A percentile compares a stretch with the other conserved stretches of the same genome.
These are phyloP conservation scores for Cotoneaster glaucophyllus DNA, from an alignment of 306 rosid species.

Conservation along the genomic window DNA sequence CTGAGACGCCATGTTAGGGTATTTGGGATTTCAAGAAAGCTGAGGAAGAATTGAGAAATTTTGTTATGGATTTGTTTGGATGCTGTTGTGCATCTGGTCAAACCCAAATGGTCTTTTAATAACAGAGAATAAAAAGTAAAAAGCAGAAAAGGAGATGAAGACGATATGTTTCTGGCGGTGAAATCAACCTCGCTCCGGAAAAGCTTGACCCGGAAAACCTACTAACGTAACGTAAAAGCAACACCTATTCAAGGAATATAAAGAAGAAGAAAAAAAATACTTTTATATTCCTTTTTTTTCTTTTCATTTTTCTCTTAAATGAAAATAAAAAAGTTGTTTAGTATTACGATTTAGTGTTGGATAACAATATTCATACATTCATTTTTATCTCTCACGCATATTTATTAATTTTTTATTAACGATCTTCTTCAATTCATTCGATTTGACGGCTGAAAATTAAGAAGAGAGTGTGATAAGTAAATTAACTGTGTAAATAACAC, in stretches of 20 bases:
- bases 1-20: slow-evolving; percentile 10
- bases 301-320: no score
- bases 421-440: accelerated
- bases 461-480: no score
- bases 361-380: no score
- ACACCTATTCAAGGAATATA: no score
- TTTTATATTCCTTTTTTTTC: no score
- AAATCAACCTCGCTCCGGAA: not conserved
- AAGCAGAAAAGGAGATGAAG: not conserved
- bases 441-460: no score
- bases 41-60: not conserved
- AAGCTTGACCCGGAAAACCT: not conserved
- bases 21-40: not conserved
- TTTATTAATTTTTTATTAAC: no score
- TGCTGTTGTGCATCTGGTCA: not conserved
- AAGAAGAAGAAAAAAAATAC: no score
- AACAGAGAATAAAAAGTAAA: not conserved
- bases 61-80: not conserved
- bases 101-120: not conserved
- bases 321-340: no score
- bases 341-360: no score
- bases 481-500: no score
- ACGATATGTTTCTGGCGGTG: not conserved
- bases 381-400: no score
- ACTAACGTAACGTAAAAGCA: not conserved